A percentile compares a stretch with the other conserved stretches of the same genome.
phyloP scores from a whole-genome alignment of 257 asterid genomes.

The Ocimum tenuiflorum region DNA sequence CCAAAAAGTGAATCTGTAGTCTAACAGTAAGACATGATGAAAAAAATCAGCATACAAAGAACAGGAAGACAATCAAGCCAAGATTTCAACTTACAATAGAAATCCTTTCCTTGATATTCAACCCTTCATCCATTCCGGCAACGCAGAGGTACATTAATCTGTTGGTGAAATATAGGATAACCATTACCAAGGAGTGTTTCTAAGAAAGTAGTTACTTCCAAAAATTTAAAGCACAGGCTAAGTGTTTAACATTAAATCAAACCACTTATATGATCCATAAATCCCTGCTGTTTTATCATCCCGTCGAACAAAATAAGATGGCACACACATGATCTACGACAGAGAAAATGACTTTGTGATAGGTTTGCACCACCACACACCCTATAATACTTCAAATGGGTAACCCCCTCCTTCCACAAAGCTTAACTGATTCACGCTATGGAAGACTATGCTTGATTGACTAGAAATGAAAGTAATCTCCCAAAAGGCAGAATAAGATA shows the following conservation, averaged over 20 bases:
- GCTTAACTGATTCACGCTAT: neutral
- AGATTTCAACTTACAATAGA: constrained; percentile 60
- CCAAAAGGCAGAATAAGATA: neutral
- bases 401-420: constrained; percentile 8
- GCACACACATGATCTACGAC: neutral
- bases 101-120: constrained; percentile 71
- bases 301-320: constrained; percentile 3
- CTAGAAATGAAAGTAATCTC: constrained; percentile 10
- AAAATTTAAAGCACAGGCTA: neutral
- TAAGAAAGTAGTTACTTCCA: constrained; percentile 3
- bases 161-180: constrained; percentile 21
- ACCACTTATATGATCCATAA: neutral
- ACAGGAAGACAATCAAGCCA: neutral
- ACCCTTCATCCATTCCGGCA: constrained; percentile 90
- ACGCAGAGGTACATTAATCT: constrained; percentile 82
- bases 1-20: neutral
- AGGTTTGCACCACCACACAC: constrained; percentile 13
- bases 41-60: neutral
- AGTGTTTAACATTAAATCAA: neutral
- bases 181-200: neutral
- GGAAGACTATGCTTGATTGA: constrained; percentile 16
- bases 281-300: neutral
- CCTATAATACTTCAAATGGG: neutral
- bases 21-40: constrained; percentile 3
- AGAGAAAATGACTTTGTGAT: neutral